Evolutionary conservation across 73 alveolate species (phyloP).

Genomic region (Tetrahymena borealis): DNA sequence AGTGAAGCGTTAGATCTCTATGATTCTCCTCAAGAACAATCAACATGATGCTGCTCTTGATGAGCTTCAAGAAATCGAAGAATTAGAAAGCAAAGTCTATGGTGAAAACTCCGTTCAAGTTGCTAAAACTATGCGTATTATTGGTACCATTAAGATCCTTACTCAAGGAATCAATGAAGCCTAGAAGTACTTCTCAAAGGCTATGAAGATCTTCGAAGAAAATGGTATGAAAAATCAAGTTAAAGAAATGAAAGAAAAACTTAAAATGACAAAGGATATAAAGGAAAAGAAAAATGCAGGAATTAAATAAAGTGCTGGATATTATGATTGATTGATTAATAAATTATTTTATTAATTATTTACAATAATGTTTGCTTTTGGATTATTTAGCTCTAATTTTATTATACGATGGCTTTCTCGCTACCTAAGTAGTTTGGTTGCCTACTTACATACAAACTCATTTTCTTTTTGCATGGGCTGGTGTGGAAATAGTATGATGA

Average conservation of each 20-base stretch:
- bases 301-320: constrained; percentile 25
- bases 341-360: too few relatives aligned
- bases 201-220: constrained; percentile 38
- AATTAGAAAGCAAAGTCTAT: constrained; percentile 63
- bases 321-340: not conserved
- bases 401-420: too few relatives aligned
- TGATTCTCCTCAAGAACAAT: constrained; percentile 52
- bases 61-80: constrained; percentile 73
- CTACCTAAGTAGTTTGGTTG: too few relatives aligned
- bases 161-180: constrained; percentile 66
- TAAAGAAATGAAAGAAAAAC: constrained; percentile 37
- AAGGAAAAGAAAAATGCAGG: constrained; percentile 22
- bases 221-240: constrained; percentile 49
- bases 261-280: constrained; percentile 28
- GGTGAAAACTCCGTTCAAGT: constrained; percentile 70
- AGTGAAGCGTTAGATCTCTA: constrained; percentile 71
- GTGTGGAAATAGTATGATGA: too few relatives aligned
- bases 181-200: constrained; percentile 46
- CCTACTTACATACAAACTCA: too few relatives aligned
- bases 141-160: constrained; percentile 58
- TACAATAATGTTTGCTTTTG: too few relatives aligned
- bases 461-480: too few relatives aligned
- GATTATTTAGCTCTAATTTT: too few relatives aligned
- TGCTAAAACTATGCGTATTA: constrained; percentile 71
- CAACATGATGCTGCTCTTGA: constrained; percentile 71